Evolutionary conservation across 75 land plant species (phyloP), one percentile per base, ranked within the genome.

Genomic region (Picea sitchensis): DNA sequence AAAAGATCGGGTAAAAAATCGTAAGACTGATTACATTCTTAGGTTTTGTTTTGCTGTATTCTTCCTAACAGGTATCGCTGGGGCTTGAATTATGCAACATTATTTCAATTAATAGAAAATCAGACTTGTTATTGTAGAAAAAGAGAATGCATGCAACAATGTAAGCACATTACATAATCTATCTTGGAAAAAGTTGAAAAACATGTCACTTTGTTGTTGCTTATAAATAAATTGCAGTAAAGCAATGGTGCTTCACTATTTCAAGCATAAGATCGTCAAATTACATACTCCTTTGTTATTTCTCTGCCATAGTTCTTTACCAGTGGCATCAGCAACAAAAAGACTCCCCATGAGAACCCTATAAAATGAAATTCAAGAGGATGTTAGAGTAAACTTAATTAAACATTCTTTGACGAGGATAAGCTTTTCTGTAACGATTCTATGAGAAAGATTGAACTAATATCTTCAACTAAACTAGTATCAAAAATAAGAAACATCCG

Each of bases 201-300:
- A 71, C 38, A 69, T 68, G 47, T 69, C 11, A 21, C 26, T 65
- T 32, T 20, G 4, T 2, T 1, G 47, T 36, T 69, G 73, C 5
- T 69, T 69, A 69, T 38, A 17, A 20, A 36, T 18, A 13, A 69
- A 8, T 69, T 69, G 14, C n/a, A 3, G 18, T 44, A 38, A 71
- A 51, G 54, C 0, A 51, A 41, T 20, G 12, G 1, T 18, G 36
- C n/a, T 44, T 13, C 23, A 44, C 71, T 32, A 34, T 18, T 38
- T n/a, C 21, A 41, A 14, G 23, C 51, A 20, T 41, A 71, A 6
- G 21, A 71, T 71, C 21, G 3, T 71, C 47, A 36, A 41, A n/a
- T 34, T 71, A 71, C 73, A 41, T 71, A 71, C 73, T 44, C 73
- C 73, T 71, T 18, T 71, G 47, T 71, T 71, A 14, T 71, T 18